Percentiles rank a stretch among this genome's conserved stretches.
These are phyloP conservation scores for Volvox reticuliferus DNA, from an alignment of 139 green algal species.

Conservation along the genomic window DNA sequence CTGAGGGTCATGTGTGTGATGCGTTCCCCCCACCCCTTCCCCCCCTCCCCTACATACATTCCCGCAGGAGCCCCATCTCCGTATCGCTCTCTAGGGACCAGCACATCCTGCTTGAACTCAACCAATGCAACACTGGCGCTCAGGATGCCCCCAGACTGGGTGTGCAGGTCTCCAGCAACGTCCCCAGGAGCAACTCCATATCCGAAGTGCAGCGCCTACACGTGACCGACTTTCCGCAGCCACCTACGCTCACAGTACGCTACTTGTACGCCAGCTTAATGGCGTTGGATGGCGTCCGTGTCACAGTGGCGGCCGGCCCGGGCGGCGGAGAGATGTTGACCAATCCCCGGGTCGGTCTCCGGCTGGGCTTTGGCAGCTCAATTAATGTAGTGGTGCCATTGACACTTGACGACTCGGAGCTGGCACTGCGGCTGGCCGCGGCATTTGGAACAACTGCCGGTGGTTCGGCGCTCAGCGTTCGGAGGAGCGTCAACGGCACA, in stretches of 20 bases:
- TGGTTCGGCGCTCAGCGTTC: neutral
- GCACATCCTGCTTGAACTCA: constrained; percentile 4
- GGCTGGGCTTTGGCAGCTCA: neutral
- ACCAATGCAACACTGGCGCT: neutral
- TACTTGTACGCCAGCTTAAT: neutral
- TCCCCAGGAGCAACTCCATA: neutral
- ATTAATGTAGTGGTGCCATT: neutral
- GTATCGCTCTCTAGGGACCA: neutral
- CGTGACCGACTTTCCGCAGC: neutral
- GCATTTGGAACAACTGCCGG: neutral
- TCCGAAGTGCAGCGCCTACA: neutral
- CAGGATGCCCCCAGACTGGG: neutral
- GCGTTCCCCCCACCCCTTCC: too few relatives aligned
- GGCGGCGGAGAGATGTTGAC: neutral
- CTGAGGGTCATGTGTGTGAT: too few relatives aligned
- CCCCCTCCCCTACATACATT: too few relatives aligned
- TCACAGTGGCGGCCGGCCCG: neutral
- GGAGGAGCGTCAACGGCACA: neutral
- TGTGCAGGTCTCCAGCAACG: neutral
- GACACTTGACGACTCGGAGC: neutral
- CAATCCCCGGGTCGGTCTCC: neutral
- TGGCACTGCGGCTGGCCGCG: neutral
- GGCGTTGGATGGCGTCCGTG: neutral
- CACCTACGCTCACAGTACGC: neutral
- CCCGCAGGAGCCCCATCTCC: neutral